Evolutionary conservation across 2,329 filamentous ascomycete genomes (phyloP).

Genomic region (Alternaria burnsii): DNA sequence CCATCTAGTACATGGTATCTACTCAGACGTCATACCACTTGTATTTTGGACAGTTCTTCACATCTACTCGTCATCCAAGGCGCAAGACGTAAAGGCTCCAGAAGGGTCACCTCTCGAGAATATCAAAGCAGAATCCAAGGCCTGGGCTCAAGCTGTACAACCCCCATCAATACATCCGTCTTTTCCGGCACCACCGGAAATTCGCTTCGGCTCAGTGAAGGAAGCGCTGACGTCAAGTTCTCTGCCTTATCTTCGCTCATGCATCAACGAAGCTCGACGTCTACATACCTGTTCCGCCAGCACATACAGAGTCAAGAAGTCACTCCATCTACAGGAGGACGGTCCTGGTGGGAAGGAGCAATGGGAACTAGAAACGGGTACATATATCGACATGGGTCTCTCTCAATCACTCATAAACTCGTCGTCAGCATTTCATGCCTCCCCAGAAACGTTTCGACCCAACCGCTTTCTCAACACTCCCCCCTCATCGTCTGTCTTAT

Average conservation of each 20-base stretch:
- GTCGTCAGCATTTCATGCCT: slow-evolving; percentile 32
- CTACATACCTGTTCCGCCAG: slow-evolving; percentile 38
- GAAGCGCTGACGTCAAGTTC: slow-evolving; percentile 18
- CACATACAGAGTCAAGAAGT: slow-evolving; percentile 30
- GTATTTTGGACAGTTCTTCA: slow-evolving; percentile 47
- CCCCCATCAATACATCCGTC: slow-evolving; percentile 48
- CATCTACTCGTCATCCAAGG: slow-evolving; percentile 31
- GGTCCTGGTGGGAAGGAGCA: slow-evolving; percentile 30
- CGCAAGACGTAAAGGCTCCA: slow-evolving; percentile 10
- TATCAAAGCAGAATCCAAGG: slow-evolving; percentile 41
- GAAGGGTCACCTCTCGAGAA: slow-evolving; percentile 28
- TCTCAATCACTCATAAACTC: slow-evolving; percentile 44
- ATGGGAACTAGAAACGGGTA: slow-evolving; percentile 37
- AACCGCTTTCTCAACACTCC: slow-evolving; percentile 36
- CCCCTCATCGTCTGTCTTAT: slow-evolving; percentile 27
- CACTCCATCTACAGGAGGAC: slow-evolving; percentile 34
- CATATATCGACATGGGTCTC: slow-evolving; percentile 43
- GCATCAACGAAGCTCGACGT: slow-evolving; percentile 43
- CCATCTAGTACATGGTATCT: slow-evolving; percentile 38
- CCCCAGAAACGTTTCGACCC: slow-evolving; percentile 34
- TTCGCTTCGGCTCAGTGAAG: slow-evolving; percentile 31
- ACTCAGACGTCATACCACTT: slow-evolving; percentile 41
- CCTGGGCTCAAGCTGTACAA: slow-evolving; percentile 43
- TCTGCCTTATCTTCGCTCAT: slow-evolving; percentile 41
- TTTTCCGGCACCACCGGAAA: slow-evolving; percentile 47